Evolutionary conservation across 495 filamentous ascomycete genomes (phyloP).

Genomic region (Pyrenula massariospora): DNA sequence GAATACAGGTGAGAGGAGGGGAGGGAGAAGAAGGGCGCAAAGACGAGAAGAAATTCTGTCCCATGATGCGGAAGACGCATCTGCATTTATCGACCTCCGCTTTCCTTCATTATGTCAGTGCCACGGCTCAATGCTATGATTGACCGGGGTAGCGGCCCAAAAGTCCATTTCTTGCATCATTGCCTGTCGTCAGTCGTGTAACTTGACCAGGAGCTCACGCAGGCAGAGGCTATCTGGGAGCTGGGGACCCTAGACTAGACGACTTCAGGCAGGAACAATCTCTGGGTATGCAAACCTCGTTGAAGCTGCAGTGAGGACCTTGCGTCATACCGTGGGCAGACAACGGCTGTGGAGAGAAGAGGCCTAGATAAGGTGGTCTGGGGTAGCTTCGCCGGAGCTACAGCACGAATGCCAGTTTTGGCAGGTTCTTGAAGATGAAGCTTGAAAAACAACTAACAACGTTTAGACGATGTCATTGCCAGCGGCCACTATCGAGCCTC

Average conservation of each 20-base stretch:
- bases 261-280: not conserved
- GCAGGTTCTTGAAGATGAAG: not conserved
- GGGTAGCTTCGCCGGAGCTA: not conserved
- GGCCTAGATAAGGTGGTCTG: not conserved
- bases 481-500: not conserved
- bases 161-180: not conserved
- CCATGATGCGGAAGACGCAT: not conserved
- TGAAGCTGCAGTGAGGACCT: too few relatives aligned
- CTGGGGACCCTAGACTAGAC: not conserved
- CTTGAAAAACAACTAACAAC: slow-evolving; percentile 4
- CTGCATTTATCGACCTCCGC: not conserved
- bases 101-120: not conserved
- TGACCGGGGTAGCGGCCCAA: not conserved
- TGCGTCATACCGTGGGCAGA: too few relatives aligned
- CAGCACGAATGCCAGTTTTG: not conserved
- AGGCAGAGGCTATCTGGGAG: not conserved
- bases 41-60: not conserved
- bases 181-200: not conserved
- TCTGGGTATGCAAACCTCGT: too few relatives aligned
- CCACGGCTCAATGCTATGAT: not conserved
- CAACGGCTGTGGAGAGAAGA: too few relatives aligned
- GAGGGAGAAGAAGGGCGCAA: not conserved
- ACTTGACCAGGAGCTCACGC: not conserved
- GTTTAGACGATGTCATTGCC: not conserved
- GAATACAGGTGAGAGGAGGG: not conserved